A percentile compares a stretch with the other conserved stretches of the same genome.
Evolutionary conservation across 352 stramenopile species (phyloP).

Genomic region (Phytopythium mirpurense): DNA sequence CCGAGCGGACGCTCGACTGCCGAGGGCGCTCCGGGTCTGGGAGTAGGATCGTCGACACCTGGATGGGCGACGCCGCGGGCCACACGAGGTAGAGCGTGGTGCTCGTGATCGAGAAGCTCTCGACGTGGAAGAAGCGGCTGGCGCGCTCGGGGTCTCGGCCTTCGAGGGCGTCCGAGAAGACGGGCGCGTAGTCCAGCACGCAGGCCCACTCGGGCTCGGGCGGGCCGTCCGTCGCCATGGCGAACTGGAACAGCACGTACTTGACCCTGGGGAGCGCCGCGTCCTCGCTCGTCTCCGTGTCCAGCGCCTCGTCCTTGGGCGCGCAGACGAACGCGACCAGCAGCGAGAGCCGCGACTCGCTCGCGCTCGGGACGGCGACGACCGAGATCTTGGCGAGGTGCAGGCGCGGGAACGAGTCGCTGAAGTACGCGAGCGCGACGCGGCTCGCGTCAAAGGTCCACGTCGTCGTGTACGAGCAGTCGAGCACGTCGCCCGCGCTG

Average conservation of each 20-base stretch:
- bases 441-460: conserved; percentile 60
- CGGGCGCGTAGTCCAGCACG: conserved; percentile 62
- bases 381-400: conserved; percentile 62
- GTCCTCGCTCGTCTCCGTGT: conserved; percentile 3
- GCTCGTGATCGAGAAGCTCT: conserved; percentile 54
- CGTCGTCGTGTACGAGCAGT: conserved; percentile 47
- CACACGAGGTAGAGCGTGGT: conserved; percentile 70
- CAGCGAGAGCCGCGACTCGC: conserved; percentile 46
- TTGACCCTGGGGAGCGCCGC: conserved; percentile 29
- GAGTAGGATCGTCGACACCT: conserved; percentile 63
- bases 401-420: conserved; percentile 49
- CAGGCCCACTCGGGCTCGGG: conserved; percentile 55
- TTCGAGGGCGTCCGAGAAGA: conserved; percentile 30
- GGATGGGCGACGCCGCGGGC: conserved; percentile 43
- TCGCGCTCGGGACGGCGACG: conserved; percentile 61
- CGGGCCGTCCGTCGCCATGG: conserved; percentile 20
- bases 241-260: conserved; percentile 73
- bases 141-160: conserved; percentile 5
- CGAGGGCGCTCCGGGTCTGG: conserved; percentile 21
- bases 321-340: conserved; percentile 70
- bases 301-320: conserved; percentile 23
- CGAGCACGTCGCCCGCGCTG: conserved; percentile 54
- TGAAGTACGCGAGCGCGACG: conserved; percentile 66
- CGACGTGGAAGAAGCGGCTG: conserved; percentile 51
- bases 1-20: conserved; percentile 48